Conservation (phyloP, 2,329 filamentous ascomycete genomes). For the Penicillium sp. region DNA sequence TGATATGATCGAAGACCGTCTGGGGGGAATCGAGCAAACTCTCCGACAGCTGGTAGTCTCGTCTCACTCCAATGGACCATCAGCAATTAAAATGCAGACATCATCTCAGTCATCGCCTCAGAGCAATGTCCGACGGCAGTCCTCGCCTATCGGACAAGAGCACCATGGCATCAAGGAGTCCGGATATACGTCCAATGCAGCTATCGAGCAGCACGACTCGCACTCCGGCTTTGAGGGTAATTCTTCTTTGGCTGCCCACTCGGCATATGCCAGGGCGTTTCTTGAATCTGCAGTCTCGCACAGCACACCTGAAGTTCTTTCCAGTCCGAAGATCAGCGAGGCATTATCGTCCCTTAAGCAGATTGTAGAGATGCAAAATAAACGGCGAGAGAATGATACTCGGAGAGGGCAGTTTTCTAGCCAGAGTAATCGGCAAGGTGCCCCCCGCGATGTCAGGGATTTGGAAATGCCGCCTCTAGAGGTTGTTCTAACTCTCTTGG, state of each 20-base stretch:
- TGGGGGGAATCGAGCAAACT: slow-evolving; percentile 48
- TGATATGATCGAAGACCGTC: slow-evolving; percentile 51
- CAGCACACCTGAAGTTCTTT: slow-evolving; percentile 32
- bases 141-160: slow-evolving; percentile 5
- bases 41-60: slow-evolving; percentile 23
- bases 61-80: slow-evolving; percentile 3
- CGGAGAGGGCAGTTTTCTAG: slow-evolving; percentile 30
- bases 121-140: slow-evolving; percentile 3
- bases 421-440: slow-evolving; percentile 20
- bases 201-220: slow-evolving; percentile 30
- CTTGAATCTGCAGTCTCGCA: slow-evolving; percentile 42
- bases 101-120: slow-evolving; percentile 12
- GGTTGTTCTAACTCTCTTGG: slow-evolving; percentile 33
- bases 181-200: slow-evolving; percentile 21
- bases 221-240: slow-evolving; percentile 48
- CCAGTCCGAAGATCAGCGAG: slow-evolving; percentile 39
- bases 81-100: not conserved
- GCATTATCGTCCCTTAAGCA: slow-evolving; percentile 40
- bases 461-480: slow-evolving; percentile 38
- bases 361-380: slow-evolving; percentile 39
- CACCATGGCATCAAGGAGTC: slow-evolving; percentile 5
- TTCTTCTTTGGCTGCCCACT: slow-evolving; percentile 50
- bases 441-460: slow-evolving; percentile 30
- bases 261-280: slow-evolving; percentile 46
- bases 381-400: slow-evolving; percentile 21